phyloP scores from a whole-genome alignment of 495 filamentous ascomycete species.

The Podospora pseudoanserina region DNA sequence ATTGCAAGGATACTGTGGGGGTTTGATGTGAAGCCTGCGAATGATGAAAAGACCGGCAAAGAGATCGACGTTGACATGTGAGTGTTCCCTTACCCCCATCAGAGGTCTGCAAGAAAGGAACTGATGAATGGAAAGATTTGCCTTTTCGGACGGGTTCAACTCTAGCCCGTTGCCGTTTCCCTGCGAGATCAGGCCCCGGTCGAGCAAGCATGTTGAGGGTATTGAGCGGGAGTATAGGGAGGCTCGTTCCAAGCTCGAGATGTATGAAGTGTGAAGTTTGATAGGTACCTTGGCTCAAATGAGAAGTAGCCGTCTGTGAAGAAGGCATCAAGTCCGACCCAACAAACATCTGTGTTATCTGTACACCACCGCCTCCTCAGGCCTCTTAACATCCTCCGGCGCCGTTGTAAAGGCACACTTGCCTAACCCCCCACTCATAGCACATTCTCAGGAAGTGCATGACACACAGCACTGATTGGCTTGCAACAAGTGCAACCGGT shows the following conservation, averaged over 20 bases:
- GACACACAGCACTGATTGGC: background rate
- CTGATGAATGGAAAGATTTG: conserved; percentile 32
- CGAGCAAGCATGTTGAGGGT: conserved; percentile 27
- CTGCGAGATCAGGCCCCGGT: conserved; percentile 42
- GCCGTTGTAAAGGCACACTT: background rate
- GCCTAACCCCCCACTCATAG: background rate
- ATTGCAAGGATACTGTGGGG: conserved; percentile 54
- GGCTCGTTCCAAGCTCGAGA: conserved; percentile 29
- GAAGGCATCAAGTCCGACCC: no score
- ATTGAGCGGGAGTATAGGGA: conserved; percentile 32
- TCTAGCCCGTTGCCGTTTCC: conserved; percentile 48
- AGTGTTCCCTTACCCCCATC: conserved; percentile 4
- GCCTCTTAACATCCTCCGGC: background rate
- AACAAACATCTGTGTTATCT: background rate
- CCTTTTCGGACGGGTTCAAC: conserved; percentile 52
- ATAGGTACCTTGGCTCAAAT: background rate
- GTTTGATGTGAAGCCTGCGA: conserved; percentile 45
- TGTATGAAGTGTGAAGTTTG: conserved; percentile 26
- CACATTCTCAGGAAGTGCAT: background rate
- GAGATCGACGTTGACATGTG: conserved; percentile 49
- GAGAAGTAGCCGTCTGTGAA: no score
- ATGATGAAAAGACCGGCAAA: conserved; percentile 39
- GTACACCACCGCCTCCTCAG: background rate
- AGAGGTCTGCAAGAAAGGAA: background rate
- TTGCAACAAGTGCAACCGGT: background rate